phyloP scores from a whole-genome alignment of 2,329 filamentous ascomycete genomes.

The Claviceps africana region DNA sequence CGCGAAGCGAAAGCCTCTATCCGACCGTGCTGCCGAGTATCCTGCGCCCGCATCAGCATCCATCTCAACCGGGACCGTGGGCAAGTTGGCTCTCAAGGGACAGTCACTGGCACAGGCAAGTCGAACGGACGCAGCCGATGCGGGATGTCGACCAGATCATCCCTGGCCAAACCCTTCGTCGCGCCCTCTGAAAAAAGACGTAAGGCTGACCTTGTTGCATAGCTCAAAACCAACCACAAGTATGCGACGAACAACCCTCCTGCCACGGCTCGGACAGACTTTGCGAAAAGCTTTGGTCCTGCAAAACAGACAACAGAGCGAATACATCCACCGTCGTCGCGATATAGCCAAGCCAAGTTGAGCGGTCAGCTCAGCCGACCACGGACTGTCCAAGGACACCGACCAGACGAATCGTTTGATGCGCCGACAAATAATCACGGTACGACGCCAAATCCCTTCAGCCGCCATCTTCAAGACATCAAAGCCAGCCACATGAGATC shows the following conservation, averaged over 20 bases:
- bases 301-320: slow-evolving; percentile 35
- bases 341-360: slow-evolving; percentile 32
- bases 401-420: slow-evolving; percentile 25
- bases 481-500: slow-evolving; percentile 15
- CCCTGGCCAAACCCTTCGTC: not conserved
- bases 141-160: not conserved
- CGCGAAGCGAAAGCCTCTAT: slow-evolving; percentile 45
- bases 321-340: slow-evolving; percentile 37
- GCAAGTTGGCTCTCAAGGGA: slow-evolving; percentile 27
- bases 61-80: slow-evolving; percentile 25
- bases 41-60: slow-evolving; percentile 16
- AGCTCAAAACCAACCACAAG: slow-evolving; percentile 27
- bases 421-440: slow-evolving; percentile 19
- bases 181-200: not conserved
- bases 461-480: slow-evolving; percentile 6
- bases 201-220: slow-evolving; percentile 2
- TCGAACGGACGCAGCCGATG: not conserved
- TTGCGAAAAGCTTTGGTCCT: slow-evolving; percentile 44
- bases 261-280: slow-evolving; percentile 26
- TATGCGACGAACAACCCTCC: slow-evolving; percentile 18
- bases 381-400: slow-evolving; percentile 26
- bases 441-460: slow-evolving; percentile 16
- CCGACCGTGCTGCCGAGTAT: slow-evolving; percentile 40
- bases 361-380: slow-evolving; percentile 24
- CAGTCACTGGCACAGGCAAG: slow-evolving; percentile 24